Base-by-base conservation (phyloP, 768 basidiomycete genomes). In the Phlegmacium glaucopus region DNA sequence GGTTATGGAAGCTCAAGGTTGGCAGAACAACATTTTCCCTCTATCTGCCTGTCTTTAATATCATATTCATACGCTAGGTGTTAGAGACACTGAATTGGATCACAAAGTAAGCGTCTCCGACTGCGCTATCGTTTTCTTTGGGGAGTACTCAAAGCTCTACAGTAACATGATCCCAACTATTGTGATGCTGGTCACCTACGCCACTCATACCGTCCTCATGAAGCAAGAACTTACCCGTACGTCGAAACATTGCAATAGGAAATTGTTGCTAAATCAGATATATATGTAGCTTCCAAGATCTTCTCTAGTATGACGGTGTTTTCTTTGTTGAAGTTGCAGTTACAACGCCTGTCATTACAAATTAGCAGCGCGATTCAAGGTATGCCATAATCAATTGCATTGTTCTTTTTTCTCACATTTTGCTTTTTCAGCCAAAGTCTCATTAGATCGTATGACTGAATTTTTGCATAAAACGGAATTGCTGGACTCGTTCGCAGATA, bases 291-390 rank as follows among this genome's bases (percentile, higher is more conserved):
- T 2, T 71, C 81, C 55, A 76, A 74, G 27, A 76, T 79, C 9
- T 78, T 78, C 59, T 74, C 75, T 9, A 76, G 75, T 40, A 76
- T 82, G 69, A 60, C 75, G 42, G 83, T 87, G 26, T 88, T 89
- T 56, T 77, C 82, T 44, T 69, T 82, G 48, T 61, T 87, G 32
- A 73, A 78, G 18, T 68, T 70, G 6, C 77, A 79, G 46, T 58
- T 82, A 35, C 64, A 66, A 61, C 71, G 64, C 56, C 55, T 61
- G 1, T 62, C 69, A 16, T 60, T 54, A 30, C 50, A 55, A 11
- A 47, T 66, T 27, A 64, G 60, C 2, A 45, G 29, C 8, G 22
- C 44, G 4, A 50, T 57, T 13, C 43, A 56, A 49, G 57, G 55
- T 53, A 16, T 32, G 30, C 13, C 9, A 10, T 2, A 9, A 9